Evolutionary conservation across 805 yeast genomes (phyloP), one percentile per base, ranked within the genome.

Genomic region (Cyberlindnera misumaiensis): DNA sequence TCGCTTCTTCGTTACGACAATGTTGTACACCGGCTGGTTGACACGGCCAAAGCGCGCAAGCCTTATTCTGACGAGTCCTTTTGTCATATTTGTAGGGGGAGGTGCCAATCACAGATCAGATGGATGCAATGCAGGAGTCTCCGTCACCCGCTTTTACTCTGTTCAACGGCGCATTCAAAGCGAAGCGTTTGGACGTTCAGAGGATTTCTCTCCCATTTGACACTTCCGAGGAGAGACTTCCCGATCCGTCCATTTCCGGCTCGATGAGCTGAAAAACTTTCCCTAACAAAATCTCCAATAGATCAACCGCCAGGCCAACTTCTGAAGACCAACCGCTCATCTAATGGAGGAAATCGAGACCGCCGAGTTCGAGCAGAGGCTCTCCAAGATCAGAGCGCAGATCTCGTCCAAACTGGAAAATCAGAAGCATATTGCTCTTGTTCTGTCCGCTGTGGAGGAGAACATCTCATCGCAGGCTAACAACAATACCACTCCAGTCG

Each of bases 11-110:
- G 95, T 77, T 11, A 90, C 96, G 11, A 90, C 96, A 38, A 93
- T 88, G 62, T 93, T 93, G 67, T 87, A 93, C 3, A 83, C 68
- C 0, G 98, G 98, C 45, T 77, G 80, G 59, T 82, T 81, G 51
- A 72, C 80, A 60, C 97, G 77, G 27, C 98, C 98, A 64, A 90
- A 88, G 46, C 97, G 72, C 35, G 97, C 95, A 42, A 93, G 69
- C 57, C 97, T 76, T 55, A 93, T 87, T 62, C 93, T 77, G 25
- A 89, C 85, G 25, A 83, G 68, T 28, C 90, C 88, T 50, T 78
- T 78, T 72, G 52, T 46, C 47, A 73, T 75, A n/a, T 9, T n/a
- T n/a, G n/a, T n/a, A n/a, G n/a, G n/a, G n/a, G n/a, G n/a, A n/a
- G n/a, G n/a, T n/a, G n/a, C n/a, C n/a, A n/a, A n/a, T n/a, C n/a